Evolutionary conservation across 2,329 filamentous ascomycete genomes (phyloP), one percentile per base, ranked within the genome.

Genomic region (Penicillium sp.): DNA sequence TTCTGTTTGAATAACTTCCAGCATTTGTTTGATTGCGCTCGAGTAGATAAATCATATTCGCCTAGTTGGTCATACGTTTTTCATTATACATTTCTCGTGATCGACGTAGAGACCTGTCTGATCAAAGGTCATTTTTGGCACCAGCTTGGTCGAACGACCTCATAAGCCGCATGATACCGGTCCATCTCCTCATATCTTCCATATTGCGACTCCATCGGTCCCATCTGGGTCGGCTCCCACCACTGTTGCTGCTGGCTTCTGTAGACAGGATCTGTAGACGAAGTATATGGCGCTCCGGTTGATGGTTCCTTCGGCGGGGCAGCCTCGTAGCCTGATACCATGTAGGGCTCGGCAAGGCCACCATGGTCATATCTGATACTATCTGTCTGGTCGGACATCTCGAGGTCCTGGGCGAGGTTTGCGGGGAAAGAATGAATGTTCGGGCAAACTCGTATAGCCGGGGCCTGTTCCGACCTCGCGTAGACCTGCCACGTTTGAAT

Each of bases 401-500:
- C 79, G 33, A 72, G 49, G 33, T 63, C 63, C 33, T 59, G 38
- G 8, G 23, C 26, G 3, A 29, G 43, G 1, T 39, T 39, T 39
- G 36, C 18, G 36, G 36, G 16, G n/a, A 8, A 36, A 39, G 9
- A 12, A 21, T 39, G 36, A 21, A 39, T 39, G 21, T 21, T 15
- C 9, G 16, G 33, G 33, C 33, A 36, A 36, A n/a, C 5, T 36
- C n/a, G 8, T 5, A 18, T n/a, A 15, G 9, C 7, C 33, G 33
- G 5, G 33, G 33, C 33, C n/a, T 2, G 33, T 36, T 36, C 33
- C 33, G 46, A 51, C 48, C 53, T 38, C 89, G 89, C 45, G 52
- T 85, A 89, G 60, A 92, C 90, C 53, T 84, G 85, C 91, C 91
- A 96, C 15, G 95, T 83, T 69, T 95, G 87, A 36, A 95, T 79